phyloP scores from a whole-genome alignment of 768 basidiomycete species.

The Hygrocybe punicea region DNA sequence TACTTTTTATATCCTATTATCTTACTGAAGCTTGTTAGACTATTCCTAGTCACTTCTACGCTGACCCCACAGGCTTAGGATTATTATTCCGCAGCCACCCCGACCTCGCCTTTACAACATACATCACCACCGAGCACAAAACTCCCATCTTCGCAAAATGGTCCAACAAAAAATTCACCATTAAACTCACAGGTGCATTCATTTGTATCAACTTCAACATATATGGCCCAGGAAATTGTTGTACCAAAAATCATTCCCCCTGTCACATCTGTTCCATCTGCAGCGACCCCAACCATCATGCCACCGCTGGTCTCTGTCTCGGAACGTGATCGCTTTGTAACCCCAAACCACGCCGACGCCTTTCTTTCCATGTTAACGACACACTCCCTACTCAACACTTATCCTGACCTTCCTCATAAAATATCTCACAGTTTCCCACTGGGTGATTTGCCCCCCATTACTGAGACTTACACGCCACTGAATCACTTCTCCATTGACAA shows the following conservation, averaged over 20 bases:
- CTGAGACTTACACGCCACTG: constrained; percentile 5
- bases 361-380: constrained; percentile 24
- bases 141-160: constrained; percentile 2
- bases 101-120: too few relatives aligned
- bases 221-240: constrained; percentile 1
- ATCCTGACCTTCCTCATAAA: constrained; percentile 30
- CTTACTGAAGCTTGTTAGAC: too few relatives aligned
- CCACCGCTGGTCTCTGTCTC: background rate
- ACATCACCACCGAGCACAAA: background rate
- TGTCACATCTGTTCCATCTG: constrained; percentile 34
- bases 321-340: constrained; percentile 24
- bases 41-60: too few relatives aligned
- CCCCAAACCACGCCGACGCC: constrained; percentile 31
- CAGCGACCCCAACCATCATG: constrained; percentile 19
- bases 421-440: constrained; percentile 33
- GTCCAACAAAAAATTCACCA: background rate
- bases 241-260: constrained; percentile 9
- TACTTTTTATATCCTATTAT: too few relatives aligned
- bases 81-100: too few relatives aligned
- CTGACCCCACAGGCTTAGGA: too few relatives aligned
- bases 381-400: constrained; percentile 19
- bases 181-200: constrained; percentile 12
- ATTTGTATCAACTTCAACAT: constrained; percentile 26
- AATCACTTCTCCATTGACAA: constrained; percentile 13
- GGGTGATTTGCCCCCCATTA: constrained; percentile 26